Evolutionary conservation across 129 eudicot genomes (phyloP), one percentile per base, ranked within the genome.

Genomic region (Pseudognaphalium luteoalbum): DNA sequence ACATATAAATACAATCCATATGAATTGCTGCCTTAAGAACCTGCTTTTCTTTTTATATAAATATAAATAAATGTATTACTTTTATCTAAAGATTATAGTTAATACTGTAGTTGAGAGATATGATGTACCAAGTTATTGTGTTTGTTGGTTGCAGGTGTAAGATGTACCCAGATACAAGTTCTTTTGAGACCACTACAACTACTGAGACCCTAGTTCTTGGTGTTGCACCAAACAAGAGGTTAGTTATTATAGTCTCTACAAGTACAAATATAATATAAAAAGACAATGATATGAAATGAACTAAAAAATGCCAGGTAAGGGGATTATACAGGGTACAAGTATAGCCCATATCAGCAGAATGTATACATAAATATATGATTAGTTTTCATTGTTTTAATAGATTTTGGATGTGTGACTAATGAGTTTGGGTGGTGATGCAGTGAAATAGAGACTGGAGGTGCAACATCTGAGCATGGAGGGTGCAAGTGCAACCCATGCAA

Each of bases 121-220:
- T 10, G 22, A 60, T 60, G 66, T 32, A 32, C 1, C 2, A 32
- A 61, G 7, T 61, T 33, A 25, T 6, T 64, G 41, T 64, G 41
- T 32, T 64, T 64, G 20, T 65, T 65, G 37, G 12, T 20, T 65
- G 70, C 44, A 65, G 70, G 70, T 65, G 70, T 44, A 32, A 65
- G 70, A 65, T 65, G 70, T 65, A 65, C 70, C 70, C 70, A 7
- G 70, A 64, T 32, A 32, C 69, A 34, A 64, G 69, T 44, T 64
- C 69, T 17, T 64, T 64, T 16, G 69, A 64, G 69, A 64, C 69
- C 25, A 6, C 25, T 0, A 64, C 69, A 0, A 64, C 32, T 25
- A 32, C 44, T 30, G 22, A 64, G 25, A 64, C 69, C 15, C 44
- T 32, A n/a, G 33, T 64, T 32, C 41, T 15, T 64, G 69, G 69